These are phyloP conservation scores for Aspergillus sclerotioniger DNA, from an alignment of 495 filamentous ascomycete genomes.

Conservation along the genomic window DNA sequence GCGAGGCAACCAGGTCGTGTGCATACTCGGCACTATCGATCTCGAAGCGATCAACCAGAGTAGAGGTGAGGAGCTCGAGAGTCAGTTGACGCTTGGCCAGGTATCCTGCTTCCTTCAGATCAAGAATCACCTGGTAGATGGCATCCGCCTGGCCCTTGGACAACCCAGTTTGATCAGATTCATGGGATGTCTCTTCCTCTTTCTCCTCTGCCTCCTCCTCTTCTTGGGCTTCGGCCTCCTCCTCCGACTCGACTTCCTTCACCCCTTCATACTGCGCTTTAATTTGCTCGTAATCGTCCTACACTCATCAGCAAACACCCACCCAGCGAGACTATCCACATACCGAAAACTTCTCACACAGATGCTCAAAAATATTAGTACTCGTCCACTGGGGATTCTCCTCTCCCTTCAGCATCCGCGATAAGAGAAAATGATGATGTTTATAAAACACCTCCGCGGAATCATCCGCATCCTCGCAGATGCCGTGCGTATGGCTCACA, in stretches of 20 bases:
- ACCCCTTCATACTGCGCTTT: constrained; percentile 32
- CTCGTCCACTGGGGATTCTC: constrained; percentile 55
- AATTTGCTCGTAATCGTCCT: constrained; percentile 45
- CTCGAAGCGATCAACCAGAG: constrained; percentile 29
- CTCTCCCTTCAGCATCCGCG: constrained; percentile 56
- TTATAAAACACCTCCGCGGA: constrained; percentile 52
- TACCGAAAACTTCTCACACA: constrained; percentile 51
- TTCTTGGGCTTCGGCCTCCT: constrained; percentile 16
- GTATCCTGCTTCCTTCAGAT: constrained; percentile 40
- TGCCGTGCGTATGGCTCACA: constrained; percentile 42
- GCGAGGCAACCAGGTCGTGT: constrained; percentile 34
- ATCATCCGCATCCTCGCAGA: constrained; percentile 45
- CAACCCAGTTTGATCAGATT: constrained; percentile 29
- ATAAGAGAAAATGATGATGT: constrained; percentile 55
- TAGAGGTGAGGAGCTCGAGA: constrained; percentile 35
- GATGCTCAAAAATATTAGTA: constrained; percentile 52
- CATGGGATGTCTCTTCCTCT: constrained; percentile 24
- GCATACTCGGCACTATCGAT: constrained; percentile 36
- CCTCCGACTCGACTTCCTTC: constrained; percentile 25
- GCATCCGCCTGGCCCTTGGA: constrained; percentile 37
- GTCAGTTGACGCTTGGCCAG: constrained; percentile 47
- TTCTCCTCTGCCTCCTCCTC: constrained; percentile 19
- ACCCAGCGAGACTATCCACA: background rate
- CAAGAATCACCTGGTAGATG: constrained; percentile 36
- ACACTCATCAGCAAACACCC: background rate